phyloP scores from a whole-genome alignment of 2,329 filamentous ascomycete species.

The Arthrobotrys conoides region DNA sequence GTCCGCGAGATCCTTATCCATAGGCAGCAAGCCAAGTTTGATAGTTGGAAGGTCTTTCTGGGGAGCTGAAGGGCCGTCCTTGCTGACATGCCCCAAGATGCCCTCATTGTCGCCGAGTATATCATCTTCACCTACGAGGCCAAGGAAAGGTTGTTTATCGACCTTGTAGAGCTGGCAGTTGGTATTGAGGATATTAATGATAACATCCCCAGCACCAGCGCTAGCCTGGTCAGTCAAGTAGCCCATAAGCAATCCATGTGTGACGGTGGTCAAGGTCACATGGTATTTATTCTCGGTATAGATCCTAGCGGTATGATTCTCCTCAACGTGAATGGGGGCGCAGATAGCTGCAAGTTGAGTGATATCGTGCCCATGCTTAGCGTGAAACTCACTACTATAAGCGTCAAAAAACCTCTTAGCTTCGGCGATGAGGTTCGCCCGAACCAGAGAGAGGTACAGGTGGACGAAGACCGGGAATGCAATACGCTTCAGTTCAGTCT shows the following conservation, averaged over 20 bases:
- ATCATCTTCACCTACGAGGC: conserved; percentile 71
- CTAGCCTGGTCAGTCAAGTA: conserved; percentile 86
- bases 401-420: conserved; percentile 79
- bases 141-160: conserved; percentile 69
- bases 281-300: conserved; percentile 91
- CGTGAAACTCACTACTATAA: conserved; percentile 77
- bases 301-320: conserved; percentile 82
- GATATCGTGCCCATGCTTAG: conserved; percentile 84
- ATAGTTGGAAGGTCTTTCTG: conserved; percentile 75
- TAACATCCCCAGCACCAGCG: conserved; percentile 82
- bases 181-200: conserved; percentile 79
- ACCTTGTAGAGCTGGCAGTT: conserved; percentile 74
- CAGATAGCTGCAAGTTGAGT: conserved; percentile 80
- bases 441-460: conserved; percentile 85
- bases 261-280: conserved; percentile 87
- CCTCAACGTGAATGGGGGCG: conserved; percentile 81
- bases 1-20: conserved; percentile 84
- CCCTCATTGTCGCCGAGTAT: conserved; percentile 78
- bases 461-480: conserved; percentile 96
- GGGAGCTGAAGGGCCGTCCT: conserved; percentile 72
- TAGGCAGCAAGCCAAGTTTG: conserved; percentile 83
- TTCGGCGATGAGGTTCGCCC: conserved; percentile 79
- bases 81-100: conserved; percentile 77
- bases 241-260: conserved; percentile 85
- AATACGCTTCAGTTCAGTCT: conserved; percentile 86